These are phyloP conservation scores for Neoboletus magnificus DNA, from an alignment of 768 basidiomycete genomes.

Conservation along the genomic window DNA sequence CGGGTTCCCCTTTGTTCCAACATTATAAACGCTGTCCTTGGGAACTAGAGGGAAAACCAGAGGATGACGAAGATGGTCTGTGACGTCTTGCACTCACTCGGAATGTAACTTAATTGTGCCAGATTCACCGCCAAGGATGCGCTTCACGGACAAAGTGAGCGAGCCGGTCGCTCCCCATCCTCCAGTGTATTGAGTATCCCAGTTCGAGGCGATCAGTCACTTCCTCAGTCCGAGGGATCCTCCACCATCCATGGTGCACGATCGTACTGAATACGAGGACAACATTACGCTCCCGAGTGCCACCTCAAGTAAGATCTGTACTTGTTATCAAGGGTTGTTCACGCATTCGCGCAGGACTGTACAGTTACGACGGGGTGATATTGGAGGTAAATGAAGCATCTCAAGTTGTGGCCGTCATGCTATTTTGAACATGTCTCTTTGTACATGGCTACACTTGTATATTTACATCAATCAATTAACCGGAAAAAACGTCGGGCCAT, in stretches of 20 bases:
- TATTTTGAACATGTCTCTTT: slow-evolving; percentile 47
- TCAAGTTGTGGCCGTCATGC: slow-evolving; percentile 68
- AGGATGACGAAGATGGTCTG: slow-evolving; percentile 80
- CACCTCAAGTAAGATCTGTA: slow-evolving; percentile 55
- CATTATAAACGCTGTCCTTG: slow-evolving; percentile 89
- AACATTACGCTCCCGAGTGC: slow-evolving; percentile 64
- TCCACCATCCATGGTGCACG: slow-evolving; percentile 76
- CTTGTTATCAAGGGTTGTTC: background rate
- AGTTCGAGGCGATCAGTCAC: slow-evolving; percentile 79
- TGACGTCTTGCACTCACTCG: background rate
- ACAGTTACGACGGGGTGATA: slow-evolving; percentile 80
- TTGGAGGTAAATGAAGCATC: slow-evolving; percentile 76
- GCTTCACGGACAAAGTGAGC: slow-evolving; percentile 65
- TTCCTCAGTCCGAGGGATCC: slow-evolving; percentile 73
- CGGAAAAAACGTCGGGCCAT: slow-evolving; percentile 74
- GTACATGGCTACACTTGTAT: slow-evolving; percentile 2
- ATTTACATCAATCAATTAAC: slow-evolving; percentile 4
- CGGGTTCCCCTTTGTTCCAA: slow-evolving; percentile 86
- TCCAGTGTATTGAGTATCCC: background rate
- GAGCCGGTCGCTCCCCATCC: background rate
- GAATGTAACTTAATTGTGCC: background rate
- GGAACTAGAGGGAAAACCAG: slow-evolving; percentile 77
- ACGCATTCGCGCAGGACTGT: slow-evolving; percentile 31
- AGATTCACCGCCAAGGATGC: slow-evolving; percentile 76
- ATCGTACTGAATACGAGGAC: slow-evolving; percentile 76